A percentile compares a stretch with the other conserved stretches of the same genome.
Conservation (phyloP, 768 basidiomycete genomes). For the Tylopilus rubrobrunneus region DNA sequence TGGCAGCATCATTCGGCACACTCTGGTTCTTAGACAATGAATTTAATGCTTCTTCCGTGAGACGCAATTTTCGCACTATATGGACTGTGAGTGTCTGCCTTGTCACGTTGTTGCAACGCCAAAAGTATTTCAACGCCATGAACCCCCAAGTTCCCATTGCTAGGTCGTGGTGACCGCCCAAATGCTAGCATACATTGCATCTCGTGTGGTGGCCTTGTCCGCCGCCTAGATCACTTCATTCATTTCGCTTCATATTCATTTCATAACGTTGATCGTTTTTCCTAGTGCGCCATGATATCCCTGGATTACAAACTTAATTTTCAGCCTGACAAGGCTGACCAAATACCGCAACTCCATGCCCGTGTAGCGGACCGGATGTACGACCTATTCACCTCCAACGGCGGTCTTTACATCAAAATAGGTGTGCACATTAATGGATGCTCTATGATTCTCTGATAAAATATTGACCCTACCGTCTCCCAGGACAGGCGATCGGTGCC, state of each 20-base stretch:
- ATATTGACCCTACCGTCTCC: background rate
- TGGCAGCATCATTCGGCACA: conserved; percentile 25
- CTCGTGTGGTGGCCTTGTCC: background rate
- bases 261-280: conserved; percentile 1
- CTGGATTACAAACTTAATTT: conserved; percentile 90
- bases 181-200: no score
- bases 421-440: conserved; percentile 35
- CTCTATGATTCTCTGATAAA: background rate
- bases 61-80: conserved; percentile 45
- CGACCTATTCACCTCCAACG: conserved; percentile 75
- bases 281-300: conserved; percentile 64
- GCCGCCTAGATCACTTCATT: background rate
- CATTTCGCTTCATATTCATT: background rate
- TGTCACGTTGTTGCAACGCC: background rate
- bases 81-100: conserved; percentile 39
- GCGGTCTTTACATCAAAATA: conserved; percentile 83
- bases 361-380: conserved; percentile 79
- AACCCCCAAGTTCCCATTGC: background rate
- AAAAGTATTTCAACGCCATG: background rate
- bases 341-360: conserved; percentile 78
- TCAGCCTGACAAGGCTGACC: conserved; percentile 60
- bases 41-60: conserved; percentile 46
- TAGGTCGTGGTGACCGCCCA: no score
- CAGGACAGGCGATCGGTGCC: conserved; percentile 75
- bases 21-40: conserved; percentile 40